phyloP scores from a whole-genome alignment of 768 basidiomycete species.

The Psilocybe cubensis region DNA sequence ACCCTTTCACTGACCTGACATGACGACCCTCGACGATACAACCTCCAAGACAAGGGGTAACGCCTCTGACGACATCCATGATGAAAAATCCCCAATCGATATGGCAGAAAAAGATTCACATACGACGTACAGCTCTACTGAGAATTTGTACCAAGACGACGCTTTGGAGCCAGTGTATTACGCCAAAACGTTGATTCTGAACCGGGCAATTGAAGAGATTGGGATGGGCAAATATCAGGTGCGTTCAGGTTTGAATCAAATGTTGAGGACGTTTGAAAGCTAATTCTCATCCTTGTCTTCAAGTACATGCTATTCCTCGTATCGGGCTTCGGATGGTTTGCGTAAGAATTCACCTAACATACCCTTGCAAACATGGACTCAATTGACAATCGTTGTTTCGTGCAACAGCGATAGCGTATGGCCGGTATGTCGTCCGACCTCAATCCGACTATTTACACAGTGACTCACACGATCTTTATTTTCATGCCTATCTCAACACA shows the following conservation, averaged over 20 bases:
- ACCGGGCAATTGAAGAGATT: slow-evolving; percentile 64
- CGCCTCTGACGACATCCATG: background rate
- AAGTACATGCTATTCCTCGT: slow-evolving; percentile 71
- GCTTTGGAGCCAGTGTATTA: slow-evolving; percentile 59
- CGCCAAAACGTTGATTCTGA: slow-evolving; percentile 59
- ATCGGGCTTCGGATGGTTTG: slow-evolving; percentile 79
- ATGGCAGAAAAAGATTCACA: background rate
- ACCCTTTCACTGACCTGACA: background rate
- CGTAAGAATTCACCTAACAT: too few species aligned
- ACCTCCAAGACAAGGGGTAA: background rate
- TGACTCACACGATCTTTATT: background rate
- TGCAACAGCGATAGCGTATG: slow-evolving; percentile 65
- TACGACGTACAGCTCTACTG: background rate
- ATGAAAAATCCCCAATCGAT: background rate
- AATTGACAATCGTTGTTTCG: background rate
- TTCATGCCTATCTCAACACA: background rate
- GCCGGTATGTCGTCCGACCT: slow-evolving; percentile 52
- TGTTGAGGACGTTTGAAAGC: too few species aligned
- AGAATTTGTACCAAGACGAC: slow-evolving; percentile 26
- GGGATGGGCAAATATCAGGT: slow-evolving; percentile 77
- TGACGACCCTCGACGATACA: background rate
- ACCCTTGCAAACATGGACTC: too few species aligned
- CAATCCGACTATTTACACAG: background rate
- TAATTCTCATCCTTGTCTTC: background rate
- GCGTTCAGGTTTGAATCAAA: background rate